Percentiles rank a stretch among this genome's conserved stretches.
Conservation (phyloP, 495 filamentous ascomycete species). For the Aspergillus sclerotiicarbonarius region DNA sequence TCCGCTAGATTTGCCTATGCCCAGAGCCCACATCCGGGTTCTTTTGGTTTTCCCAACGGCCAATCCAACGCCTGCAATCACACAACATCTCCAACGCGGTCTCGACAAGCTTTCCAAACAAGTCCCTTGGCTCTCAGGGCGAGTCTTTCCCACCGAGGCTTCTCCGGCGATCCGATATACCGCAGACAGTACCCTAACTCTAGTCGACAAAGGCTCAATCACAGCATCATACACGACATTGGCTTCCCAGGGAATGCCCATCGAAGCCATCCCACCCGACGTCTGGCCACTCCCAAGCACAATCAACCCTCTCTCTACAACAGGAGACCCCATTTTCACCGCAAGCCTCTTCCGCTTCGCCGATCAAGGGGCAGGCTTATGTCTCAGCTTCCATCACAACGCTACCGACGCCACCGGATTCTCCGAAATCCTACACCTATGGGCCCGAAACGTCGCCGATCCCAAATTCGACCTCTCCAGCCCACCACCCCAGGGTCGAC, state of each 20-base stretch:
- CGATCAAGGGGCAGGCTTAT: slow-evolving; percentile 8
- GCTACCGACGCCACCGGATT: slow-evolving; percentile 12
- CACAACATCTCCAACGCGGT: slow-evolving; percentile 8
- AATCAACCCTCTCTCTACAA: neutral
- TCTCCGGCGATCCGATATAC: slow-evolving; percentile 10
- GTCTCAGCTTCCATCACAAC: slow-evolving; percentile 13
- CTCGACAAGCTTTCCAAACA: slow-evolving; percentile 9
- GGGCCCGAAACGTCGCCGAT: slow-evolving; percentile 3
- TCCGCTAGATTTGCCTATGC: slow-evolving; percentile 13
- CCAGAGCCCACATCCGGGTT: slow-evolving; percentile 11
- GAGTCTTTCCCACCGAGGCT: neutral
- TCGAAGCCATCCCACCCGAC: slow-evolving; percentile 6
- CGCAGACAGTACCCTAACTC: neutral
- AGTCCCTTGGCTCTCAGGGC: slow-evolving; percentile 10
- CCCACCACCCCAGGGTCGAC: neutral
- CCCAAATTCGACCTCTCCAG: slow-evolving; percentile 1
- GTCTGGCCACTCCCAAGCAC: slow-evolving; percentile 8
- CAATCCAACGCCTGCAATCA: neutral
- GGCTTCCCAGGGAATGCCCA: neutral
- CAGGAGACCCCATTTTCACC: slow-evolving; percentile 8
- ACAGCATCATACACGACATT: neutral
- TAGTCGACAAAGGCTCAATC: slow-evolving; percentile 12
- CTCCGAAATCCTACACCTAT: slow-evolving; percentile 4
- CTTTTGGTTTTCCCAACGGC: slow-evolving; percentile 9
- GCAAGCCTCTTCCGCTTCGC: slow-evolving; percentile 13